Conservation (phyloP, 768 basidiomycete genomes). For the Coprinopsis sp. region DNA sequence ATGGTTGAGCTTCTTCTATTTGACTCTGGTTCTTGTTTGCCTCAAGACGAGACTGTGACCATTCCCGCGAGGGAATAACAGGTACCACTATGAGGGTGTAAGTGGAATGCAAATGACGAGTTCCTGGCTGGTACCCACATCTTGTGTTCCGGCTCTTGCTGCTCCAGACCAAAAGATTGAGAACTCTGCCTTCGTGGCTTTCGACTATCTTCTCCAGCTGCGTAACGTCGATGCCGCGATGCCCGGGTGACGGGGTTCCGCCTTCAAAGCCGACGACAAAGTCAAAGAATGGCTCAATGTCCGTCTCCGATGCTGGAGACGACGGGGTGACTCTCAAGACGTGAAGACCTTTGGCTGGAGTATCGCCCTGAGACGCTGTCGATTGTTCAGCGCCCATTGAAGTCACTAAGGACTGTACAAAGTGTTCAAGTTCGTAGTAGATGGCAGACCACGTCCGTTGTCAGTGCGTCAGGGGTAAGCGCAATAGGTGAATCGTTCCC, state of each 20-base stretch:
- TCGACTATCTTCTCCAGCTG: constrained; percentile 81
- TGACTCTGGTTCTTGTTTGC: constrained; percentile 35
- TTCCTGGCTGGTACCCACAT: constrained; percentile 36
- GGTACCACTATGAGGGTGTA: constrained; percentile 61
- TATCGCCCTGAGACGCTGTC: constrained; percentile 40
- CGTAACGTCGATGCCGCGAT: constrained; percentile 57
- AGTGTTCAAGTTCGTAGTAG: no score
- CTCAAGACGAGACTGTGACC: constrained; percentile 52
- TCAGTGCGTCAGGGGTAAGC: no score
- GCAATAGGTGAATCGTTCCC: no score
- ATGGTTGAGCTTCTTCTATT: constrained; percentile 59
- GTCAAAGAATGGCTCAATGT: constrained; percentile 92
- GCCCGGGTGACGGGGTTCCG: constrained; percentile 41
- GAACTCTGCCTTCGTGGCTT: constrained; percentile 62
- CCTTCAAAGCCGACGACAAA: constrained; percentile 92
- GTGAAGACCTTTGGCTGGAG: constrained; percentile 68
- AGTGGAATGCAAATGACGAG: neutral
- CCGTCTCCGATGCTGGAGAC: constrained; percentile 83
- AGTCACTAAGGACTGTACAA: no score
- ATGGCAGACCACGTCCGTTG: no score
- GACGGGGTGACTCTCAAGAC: constrained; percentile 85
- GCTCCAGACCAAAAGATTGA: constrained; percentile 80
- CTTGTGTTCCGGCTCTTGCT: constrained; percentile 70
- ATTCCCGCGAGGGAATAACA: constrained; percentile 78
- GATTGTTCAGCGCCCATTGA: constrained; percentile 76